Evolutionary conservation across 1,284 basidiomycete species (phyloP), one percentile per base, ranked within the genome.

Genomic region (Sanguinoderma infundibulare): DNA sequence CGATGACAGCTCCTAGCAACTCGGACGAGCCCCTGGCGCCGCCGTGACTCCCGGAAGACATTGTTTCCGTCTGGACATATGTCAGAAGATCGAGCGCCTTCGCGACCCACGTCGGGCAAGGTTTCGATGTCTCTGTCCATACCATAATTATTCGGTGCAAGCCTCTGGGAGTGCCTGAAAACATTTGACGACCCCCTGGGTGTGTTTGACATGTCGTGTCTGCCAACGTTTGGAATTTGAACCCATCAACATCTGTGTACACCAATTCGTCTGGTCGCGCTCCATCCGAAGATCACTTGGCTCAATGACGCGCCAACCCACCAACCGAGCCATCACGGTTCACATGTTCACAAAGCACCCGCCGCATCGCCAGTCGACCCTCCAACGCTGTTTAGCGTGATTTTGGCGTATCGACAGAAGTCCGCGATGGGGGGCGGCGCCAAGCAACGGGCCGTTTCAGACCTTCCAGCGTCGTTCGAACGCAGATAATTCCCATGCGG

Each of bases 21-120:
- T 49, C 46, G 46, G 46, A 32, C 17, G 26, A 17, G 3, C 28
- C 28, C 30, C 59, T 63, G 57, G 65, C 65, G 65, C 65, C 35
- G 59, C 65, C 65, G 65, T 56, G 62, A 58, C 60, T 66, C 57
- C 65, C 62, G 65, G 65, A 59, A 52, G 51, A 26, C 20, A 15
- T 28, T 59, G 55, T 22, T 39, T 47, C 40, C 28, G 14, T 32
- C 30, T n/a, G 46, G 35, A 22, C 22, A 9, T 35, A 6, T 35
- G 34, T 6, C 34, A 6, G 6, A 14, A 14, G 34, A 35, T 7
- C 34, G 34, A 35, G 14, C 34, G 14, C n/a, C n/a, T n/a, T n/a
- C n/a, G n/a, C n/a, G n/a, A n/a, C n/a, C n/a, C n/a, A n/a, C n/a
- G n/a, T n/a, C n/a, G n/a, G n/a, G n/a, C n/a, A n/a, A n/a, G n/a